Base-by-base conservation (phyloP, 225 moss, liverwort and hornwort genomes). In the Rhytidiadelphus loreus region DNA sequence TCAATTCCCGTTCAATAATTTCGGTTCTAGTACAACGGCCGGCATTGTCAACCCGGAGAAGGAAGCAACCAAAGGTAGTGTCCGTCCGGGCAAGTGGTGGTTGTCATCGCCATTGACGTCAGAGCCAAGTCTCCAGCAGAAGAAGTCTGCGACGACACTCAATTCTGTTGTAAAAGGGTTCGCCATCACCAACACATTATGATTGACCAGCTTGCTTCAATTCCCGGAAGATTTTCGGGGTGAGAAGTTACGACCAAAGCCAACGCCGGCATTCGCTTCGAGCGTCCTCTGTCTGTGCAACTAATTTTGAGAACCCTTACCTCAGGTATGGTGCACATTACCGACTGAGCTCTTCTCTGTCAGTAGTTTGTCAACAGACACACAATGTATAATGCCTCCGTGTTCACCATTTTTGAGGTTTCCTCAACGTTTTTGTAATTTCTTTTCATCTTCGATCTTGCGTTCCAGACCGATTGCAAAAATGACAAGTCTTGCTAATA, bases 11-110 rank as follows among this genome's bases (percentile, higher is more conserved):
- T 66, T 88, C 69, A 60, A 82, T 77, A 77, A 60, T 81, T 88
- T 76, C 52, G 44, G 33, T 44, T 43, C 72, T 23, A 44, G 85
- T 89, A 89, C 91, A 57, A 71, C 77, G 85, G 81, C 70, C 70
- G 85, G 81, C 82, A 70, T 89, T 85, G 87, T 89, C 87, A 91
- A 89, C 73, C 73, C 72, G 66, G 80, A 50, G 83, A 63, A 72
- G 64, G 59, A 88, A 78, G 63, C 65, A 90, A 79, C 63, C 90
- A 65, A 90, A 77, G 69, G 70, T 35, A 11, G 62, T 24, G 35
- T 56, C 60, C 68, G 69, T 89, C 84, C 84, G 84, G 89, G 66
- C 63, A 84, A 21, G 80, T 39, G 37, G 84, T 87, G 80, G 83
- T 82, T 50, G 52, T 57, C 35, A 24, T 69, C 80, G 84, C 68